Base-by-base conservation (phyloP, 2,329 filamentous ascomycete species). In the Fusarium decemcellulare region DNA sequence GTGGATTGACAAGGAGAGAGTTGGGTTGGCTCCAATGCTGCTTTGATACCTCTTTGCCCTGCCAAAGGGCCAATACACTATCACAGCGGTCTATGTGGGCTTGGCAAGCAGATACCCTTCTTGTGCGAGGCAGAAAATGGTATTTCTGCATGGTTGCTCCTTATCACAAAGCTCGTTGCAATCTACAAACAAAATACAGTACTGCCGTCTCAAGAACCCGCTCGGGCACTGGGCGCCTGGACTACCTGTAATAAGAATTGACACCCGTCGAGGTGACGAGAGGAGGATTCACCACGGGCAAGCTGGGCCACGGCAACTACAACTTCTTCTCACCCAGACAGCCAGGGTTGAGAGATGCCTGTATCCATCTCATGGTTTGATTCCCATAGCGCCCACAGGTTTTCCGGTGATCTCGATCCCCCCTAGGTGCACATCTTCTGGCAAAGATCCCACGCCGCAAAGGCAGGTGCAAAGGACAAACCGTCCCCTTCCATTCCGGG, bases 381-480 rank as follows among this genome's bases (percentile, higher is more conserved):
- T 23, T 23, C 23, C 23, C 23, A 23, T 23, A 23, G 23, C 23
- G 23, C 23, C 23, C 23, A 23, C 5, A 23, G 23, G 23, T 23
- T 23, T 23, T 23, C 23, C 23, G 23, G 23, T 23, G 23, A 70
- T 70, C 67, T 64, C 59, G 67, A 69, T 69, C 59, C 53, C 42
- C 3, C 18, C 18, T 23, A 23, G 18, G 18, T 23, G 18, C 18
- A 23, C 18, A 3, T 23, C 23, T 23, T 23, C 23, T 23, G 23
- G 23, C 23, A 23, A 23, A 23, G 23, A 23, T 23, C 23, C 23
- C 23, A 23, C 23, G 23, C 23, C 23, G 47, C 64, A 65, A 53
- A 56, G 34, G 44, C 57, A 68, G 43, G 52, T 67, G 57, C 66
- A 57, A 57, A 29, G 46, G 37, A 39, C 27, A 37, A 23, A 23